These are phyloP conservation scores for Choanephora cucurbitarum DNA, from an alignment of 371 early-diverging fungal genomes.

Conservation along the genomic window DNA sequence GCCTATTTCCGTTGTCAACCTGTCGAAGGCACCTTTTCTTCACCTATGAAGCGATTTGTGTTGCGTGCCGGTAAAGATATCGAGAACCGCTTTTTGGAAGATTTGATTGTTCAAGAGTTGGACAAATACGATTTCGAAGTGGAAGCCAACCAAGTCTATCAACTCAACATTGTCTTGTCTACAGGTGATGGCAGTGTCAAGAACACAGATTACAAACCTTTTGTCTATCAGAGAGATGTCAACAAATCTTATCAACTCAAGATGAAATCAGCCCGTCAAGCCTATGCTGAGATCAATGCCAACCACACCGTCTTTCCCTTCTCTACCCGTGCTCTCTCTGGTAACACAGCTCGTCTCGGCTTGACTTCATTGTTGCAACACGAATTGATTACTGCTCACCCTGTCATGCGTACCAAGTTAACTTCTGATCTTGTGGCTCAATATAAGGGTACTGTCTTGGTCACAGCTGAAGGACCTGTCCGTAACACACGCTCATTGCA, in stretches of 20 bases:
- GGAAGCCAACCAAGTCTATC: constrained; percentile 83
- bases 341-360: constrained; percentile 85
- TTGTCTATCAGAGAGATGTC: constrained; percentile 81
- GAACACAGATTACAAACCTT: constrained; percentile 72
- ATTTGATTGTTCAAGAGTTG: constrained; percentile 64
- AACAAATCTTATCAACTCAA: constrained; percentile 81
- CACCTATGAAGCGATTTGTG: constrained; percentile 81
- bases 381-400: constrained; percentile 74
- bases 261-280: constrained; percentile 79
- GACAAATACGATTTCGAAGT: constrained; percentile 65
- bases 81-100: constrained; percentile 78
- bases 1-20: constrained; percentile 84
- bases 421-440: constrained; percentile 75
- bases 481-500: constrained; percentile 64
- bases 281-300: constrained; percentile 72
- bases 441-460: constrained; percentile 84
- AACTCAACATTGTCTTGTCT: constrained; percentile 81
- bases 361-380: constrained; percentile 79
- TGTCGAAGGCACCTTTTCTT: constrained; percentile 84
- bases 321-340: constrained; percentile 68
- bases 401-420: constrained; percentile 69
- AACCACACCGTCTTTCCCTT: constrained; percentile 86
- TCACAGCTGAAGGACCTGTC: constrained; percentile 73
- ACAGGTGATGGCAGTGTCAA: constrained; percentile 79
- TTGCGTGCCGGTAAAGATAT: constrained; percentile 84